These are phyloP conservation scores for Pleurostoma richardsiae DNA, from an alignment of 2,329 filamentous ascomycete species.

Conservation along the genomic window DNA sequence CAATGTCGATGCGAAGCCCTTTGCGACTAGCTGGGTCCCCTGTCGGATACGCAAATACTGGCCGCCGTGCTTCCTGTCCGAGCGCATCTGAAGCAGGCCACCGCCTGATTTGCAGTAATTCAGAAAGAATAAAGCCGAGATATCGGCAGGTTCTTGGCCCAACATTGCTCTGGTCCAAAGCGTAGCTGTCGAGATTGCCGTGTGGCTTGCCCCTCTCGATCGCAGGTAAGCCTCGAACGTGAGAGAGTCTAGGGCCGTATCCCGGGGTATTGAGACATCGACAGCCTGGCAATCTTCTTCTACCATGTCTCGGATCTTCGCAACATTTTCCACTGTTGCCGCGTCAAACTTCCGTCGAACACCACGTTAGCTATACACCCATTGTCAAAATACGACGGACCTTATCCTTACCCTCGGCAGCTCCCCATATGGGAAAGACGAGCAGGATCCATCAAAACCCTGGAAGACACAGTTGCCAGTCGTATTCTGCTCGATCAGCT, in stretches of 20 bases:
- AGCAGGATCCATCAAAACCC: constrained; percentile 22
- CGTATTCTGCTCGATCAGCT: constrained; percentile 42
- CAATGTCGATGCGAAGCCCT: constrained; percentile 27
- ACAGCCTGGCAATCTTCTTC: not conserved
- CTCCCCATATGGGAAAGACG: constrained; percentile 1
- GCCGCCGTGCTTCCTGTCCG: constrained; percentile 45
- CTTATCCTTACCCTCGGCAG: not conserved
- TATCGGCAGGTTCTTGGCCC: constrained; percentile 40
- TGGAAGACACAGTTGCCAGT: constrained; percentile 36
- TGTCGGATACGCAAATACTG: constrained; percentile 44
- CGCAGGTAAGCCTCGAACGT: constrained; percentile 1
- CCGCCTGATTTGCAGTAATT: constrained; percentile 49
- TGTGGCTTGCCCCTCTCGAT: not conserved
- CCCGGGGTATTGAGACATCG: not conserved
- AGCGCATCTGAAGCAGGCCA: constrained; percentile 46
- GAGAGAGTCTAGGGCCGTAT: not conserved
- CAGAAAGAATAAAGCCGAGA: constrained; percentile 49
- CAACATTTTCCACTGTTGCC: not conserved
- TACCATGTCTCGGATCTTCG: not conserved
- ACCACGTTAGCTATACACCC: constrained; percentile 10
- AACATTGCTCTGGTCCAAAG: constrained; percentile 46
- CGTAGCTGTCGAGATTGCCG: constrained; percentile 27
- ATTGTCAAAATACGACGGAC: no score
- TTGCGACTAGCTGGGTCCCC: constrained; percentile 37
- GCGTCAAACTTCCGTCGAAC: not conserved